Conservation (phyloP, 805 yeast genomes). For the Saturnispora bothae region DNA sequence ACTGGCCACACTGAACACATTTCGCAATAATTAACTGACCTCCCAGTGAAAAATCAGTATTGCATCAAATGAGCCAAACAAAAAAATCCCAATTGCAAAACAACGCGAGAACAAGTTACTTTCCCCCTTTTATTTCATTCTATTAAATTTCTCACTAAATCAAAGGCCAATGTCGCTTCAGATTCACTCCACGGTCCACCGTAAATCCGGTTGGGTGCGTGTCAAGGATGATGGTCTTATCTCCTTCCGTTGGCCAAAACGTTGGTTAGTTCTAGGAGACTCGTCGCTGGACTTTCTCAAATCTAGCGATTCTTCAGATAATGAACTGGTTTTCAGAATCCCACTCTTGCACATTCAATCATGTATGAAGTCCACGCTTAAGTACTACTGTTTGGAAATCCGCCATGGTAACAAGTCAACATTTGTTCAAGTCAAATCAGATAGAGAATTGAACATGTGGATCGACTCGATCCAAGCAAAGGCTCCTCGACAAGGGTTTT, state of each 20-base stretch:
- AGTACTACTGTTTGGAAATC: slow-evolving; percentile 76
- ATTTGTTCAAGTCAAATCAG: slow-evolving; percentile 64
- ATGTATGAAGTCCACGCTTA: slow-evolving; percentile 57
- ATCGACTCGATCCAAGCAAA: slow-evolving; percentile 75
- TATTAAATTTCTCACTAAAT: too few relatives aligned
- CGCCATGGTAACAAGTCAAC: slow-evolving; percentile 56
- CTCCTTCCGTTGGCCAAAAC: slow-evolving; percentile 86
- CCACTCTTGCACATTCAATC: slow-evolving; percentile 51
- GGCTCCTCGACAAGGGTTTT: slow-evolving; percentile 59
- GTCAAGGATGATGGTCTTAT: slow-evolving; percentile 88
- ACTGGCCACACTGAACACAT: too few relatives aligned
- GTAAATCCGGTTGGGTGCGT: slow-evolving; percentile 75
- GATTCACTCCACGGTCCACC: slow-evolving; percentile 26
- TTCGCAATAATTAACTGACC: too few relatives aligned
- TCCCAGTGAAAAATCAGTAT: too few relatives aligned
- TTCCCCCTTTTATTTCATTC: neutral
- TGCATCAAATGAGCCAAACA: too few relatives aligned
- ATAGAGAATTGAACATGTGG: slow-evolving; percentile 81
- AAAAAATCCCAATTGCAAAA: neutral
- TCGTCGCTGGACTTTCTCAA: slow-evolving; percentile 67
- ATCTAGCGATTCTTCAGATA: slow-evolving; percentile 35
- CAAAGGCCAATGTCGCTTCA: slow-evolving; percentile 11
- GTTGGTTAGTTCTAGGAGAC: slow-evolving; percentile 70
- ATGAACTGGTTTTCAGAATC: slow-evolving; percentile 40
- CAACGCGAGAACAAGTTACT: neutral